Percentiles rank a stretch among this genome's conserved stretches.
These are phyloP conservation scores for Tylopilus sp. DNA, from an alignment of 1,284 basidiomycete species.

Conservation along the genomic window DNA sequence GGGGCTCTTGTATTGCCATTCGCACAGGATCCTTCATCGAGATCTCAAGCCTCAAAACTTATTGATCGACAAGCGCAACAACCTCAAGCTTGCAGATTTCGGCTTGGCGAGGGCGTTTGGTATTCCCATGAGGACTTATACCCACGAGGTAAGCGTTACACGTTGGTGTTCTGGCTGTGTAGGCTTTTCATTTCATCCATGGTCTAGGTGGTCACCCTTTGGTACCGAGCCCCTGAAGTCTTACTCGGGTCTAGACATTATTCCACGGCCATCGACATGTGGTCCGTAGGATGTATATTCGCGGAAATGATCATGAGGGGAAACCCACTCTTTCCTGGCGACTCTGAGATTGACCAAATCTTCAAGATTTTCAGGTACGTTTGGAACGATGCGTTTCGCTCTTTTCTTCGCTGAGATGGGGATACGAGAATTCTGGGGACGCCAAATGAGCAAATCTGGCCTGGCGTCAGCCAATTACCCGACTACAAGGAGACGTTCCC, in stretches of 20 bases:
- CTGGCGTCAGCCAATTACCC: conserved; percentile 83
- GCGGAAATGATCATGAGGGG: conserved; percentile 91
- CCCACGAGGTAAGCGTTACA: conserved; percentile 76
- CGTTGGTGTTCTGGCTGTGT: not conserved
- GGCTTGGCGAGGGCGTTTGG: conserved; percentile 96
- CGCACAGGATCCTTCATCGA: conserved; percentile 93
- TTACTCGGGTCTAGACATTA: conserved; percentile 95
- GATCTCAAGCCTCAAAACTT: conserved; percentile 98
- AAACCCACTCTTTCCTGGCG: conserved; percentile 92
- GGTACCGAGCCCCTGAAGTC: conserved; percentile 98
- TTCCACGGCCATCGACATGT: conserved; percentile 96
- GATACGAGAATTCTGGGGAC: conserved; percentile 82
- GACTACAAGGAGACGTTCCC: conserved; percentile 98
- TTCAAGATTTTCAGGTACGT: conserved; percentile 95
- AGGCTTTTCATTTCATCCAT: conserved; percentile 9
- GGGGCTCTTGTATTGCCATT: conserved; percentile 93
- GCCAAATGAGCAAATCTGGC: conserved; percentile 92
- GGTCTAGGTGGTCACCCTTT: conserved; percentile 89
- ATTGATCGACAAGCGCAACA: conserved; percentile 86
- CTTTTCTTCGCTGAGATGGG: conserved; percentile 7
- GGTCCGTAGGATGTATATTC: conserved; percentile 95
- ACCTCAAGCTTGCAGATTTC: conserved; percentile 96
- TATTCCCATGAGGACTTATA: conserved; percentile 96
- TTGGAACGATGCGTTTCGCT: not conserved
- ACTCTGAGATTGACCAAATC: conserved; percentile 99